Evolutionary conservation across 2,329 filamentous ascomycete genomes (phyloP), one percentile per base, ranked within the genome.

Genomic region (Huntiella savannae): DNA sequence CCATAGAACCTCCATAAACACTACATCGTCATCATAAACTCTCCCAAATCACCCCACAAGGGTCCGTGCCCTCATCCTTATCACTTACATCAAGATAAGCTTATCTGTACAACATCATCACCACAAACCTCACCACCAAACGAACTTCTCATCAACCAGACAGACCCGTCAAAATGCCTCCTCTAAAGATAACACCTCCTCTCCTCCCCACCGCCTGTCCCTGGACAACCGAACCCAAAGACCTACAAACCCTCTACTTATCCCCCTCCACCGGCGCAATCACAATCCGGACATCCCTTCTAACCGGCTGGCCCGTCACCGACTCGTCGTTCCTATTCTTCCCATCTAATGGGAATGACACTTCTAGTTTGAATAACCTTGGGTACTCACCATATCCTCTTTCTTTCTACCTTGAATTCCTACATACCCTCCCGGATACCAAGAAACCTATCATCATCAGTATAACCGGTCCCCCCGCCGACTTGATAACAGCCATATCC

Each of bases 161-260:
- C 17, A 17, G 17, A 17, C 17, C 17, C 17, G 17, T 17, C 17
- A 17, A 17, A 17, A 17, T 17, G 13, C 39, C 37, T 6, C 19
- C n/a, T 17, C 58, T 80, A 7, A 43, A 53, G 5, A 73, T 85
- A 50, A 54, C 64, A 38, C 79, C 79, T 1, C 79, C 79, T 0
- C 64, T 88, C 5, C 64, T 86, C 52, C 87, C 87, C 61, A 81
- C 80, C 1, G 74, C 82, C 28, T 79, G 73, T 43, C 82, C 82
- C 0, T 86, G 81, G 81, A 80, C 81, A 19, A 83, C 79, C 0
- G 74, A 70, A 2, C 59, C 70, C 4, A 64, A 69, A 4, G 73
- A 86, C 52, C 69, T 87, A 3, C 58, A 63, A 35, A 60, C 61
- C 2, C 70, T 87, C 5, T 81, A 81, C 55, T 57, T 63, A 28